Percentiles rank a stretch among this genome's conserved stretches.
Conservation (phyloP, 2,329 filamentous ascomycete genomes). For the Paraconiothyrium brasiliense region DNA sequence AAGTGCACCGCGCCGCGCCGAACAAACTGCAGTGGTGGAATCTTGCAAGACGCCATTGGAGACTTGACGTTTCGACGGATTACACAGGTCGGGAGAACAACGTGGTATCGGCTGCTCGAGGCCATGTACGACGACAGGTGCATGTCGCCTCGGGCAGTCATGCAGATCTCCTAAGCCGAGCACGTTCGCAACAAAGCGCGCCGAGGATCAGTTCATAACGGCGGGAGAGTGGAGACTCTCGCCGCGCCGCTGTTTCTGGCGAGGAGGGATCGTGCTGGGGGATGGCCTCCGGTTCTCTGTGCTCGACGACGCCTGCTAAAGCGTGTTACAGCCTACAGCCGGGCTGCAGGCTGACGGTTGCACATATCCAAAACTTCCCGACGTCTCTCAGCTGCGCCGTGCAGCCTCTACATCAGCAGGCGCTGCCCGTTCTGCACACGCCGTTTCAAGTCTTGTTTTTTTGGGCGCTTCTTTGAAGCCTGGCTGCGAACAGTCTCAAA, state of each 20-base stretch:
- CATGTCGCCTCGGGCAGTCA: neutral
- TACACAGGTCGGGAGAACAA: constrained; percentile 12
- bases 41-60: neutral
- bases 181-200: neutral
- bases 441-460: constrained; percentile 4
- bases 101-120: constrained; percentile 15
- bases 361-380: neutral
- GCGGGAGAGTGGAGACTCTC: constrained; percentile 6
- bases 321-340: constrained; percentile 10
- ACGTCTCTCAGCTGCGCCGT: constrained; percentile 2
- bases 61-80: constrained; percentile 13
- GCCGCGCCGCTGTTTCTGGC: constrained; percentile 4
- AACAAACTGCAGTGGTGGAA: neutral
- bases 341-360: constrained; percentile 5
- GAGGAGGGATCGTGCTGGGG: neutral
- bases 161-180: neutral
- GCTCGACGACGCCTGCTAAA: neutral
- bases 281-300: neutral
- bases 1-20: neutral
- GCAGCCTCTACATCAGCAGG: constrained; percentile 11
- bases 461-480: neutral
- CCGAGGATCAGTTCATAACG: constrained; percentile 5
- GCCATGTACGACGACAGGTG: constrained; percentile 4
- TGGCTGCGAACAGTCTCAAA: constrained; percentile 16
- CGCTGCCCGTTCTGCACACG: constrained; percentile 7